Evolutionary conservation across 768 basidiomycete species (phyloP), one percentile per base, ranked within the genome.

Genomic region (Rubroboletus satanas): DNA sequence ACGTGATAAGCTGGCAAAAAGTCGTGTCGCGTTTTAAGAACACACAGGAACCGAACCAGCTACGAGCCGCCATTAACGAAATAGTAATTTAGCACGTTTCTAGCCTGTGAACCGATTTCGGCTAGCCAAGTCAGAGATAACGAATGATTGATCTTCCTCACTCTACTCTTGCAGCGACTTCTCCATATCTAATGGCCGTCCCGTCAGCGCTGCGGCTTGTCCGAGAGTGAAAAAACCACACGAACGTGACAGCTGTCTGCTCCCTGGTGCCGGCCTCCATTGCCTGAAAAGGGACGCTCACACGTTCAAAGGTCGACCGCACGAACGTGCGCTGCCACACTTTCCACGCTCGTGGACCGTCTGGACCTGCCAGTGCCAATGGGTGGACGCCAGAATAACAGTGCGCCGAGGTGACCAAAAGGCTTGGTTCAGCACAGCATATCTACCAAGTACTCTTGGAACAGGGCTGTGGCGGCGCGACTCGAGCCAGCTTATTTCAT

Each of bases 11-110:
- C 50, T 33, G 57, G 23, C 11, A n/a, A 5, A n/a, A n/a, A 29
- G 54, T 32, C 32, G 52, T 41, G 51, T 57, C 57, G 57, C 63
- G 50, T 45, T 63, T 66, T 65, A 67, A 67, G 54, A 51, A 52
- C 48, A 45, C 53, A 33, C 52, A 51, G 54, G 55, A 62, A 65
- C 36, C 56, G 61, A 63, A 48, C 52, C 49, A 52, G 42, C 46
- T 35, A 32, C 32, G 49, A 42, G 47, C 28, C 33, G 60, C 50
- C 52, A 55, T 52, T 44, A 3, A 61, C 42, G 9, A 54, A 54
- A 60, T 39, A 23, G 41, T 35, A 57, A 59, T 45, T 55, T 49
- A 28, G 61, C 63, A 68, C 65, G 65, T 66, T 66, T 59, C 62
- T 56, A 36, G 21, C 58, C 53, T 66, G 62, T 52, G 65, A 65